Base-by-base conservation (phyloP, 2,329 filamentous ascomycete genomes). In the Endothia cerciana region DNA sequence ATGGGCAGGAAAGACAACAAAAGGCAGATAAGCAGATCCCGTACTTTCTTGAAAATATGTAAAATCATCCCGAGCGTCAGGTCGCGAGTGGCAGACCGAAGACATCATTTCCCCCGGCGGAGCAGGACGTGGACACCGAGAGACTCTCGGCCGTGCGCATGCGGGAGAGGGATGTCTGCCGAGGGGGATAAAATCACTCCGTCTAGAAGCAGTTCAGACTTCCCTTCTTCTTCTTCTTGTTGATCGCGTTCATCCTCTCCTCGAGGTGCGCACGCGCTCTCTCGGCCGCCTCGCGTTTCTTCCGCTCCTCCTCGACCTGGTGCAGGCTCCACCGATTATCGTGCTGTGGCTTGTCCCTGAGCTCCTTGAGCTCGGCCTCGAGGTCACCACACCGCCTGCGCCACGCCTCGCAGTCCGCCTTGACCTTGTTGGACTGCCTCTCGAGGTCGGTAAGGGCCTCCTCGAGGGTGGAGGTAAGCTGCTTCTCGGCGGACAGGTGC, bases 371-470 rank as follows among this genome's bases (percentile, higher is more conserved):
- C 83, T 93, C 91, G 41, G 80, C 75, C 76, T 97, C 93, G 47
- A 94, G 84, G 66, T 90, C 86, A 73, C 83, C 82, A 45, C 92
- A 93, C 74, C 95, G 94, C 82, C 92, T 93, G 79, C 91, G 92
- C 91, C 93, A 98, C 40, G 85, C 87, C 62, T 98, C 95, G 76
- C 92, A 90, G 77, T 99, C 95, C 2, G 88, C 82, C 82, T 96
- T 97, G 77, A 94, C 89, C 82, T 94, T 94, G 78, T 94, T 96
- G 73, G 91, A 93, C 72, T 96, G 93, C 64, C 88, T 87, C 79
- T 99, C 95, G 45, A 99, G 87, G 73, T 99, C 95, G 2, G 93
- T 94, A 38, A 99, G 87, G 7, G 95, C 95, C 79, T 98, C 94
- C 77, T 99, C 95, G 47, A 99, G 86, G 2, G 94, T 98, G 58